Evolutionary conservation across 306 rosid species (phyloP).

Genomic region (Rosa persica): DNA sequence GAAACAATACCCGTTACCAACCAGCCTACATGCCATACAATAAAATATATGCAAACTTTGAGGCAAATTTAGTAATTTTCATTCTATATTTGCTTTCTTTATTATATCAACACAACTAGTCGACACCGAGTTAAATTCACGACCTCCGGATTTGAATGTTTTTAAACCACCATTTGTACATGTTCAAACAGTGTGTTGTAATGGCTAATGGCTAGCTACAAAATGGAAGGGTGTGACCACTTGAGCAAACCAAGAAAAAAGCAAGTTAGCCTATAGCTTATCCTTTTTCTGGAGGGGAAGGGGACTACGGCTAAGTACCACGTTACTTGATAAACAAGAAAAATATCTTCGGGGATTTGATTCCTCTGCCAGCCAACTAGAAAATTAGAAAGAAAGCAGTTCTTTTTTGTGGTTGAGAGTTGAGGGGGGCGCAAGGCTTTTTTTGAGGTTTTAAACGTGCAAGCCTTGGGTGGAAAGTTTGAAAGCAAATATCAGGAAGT

Average conservation of each 20-base stretch:
- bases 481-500: slow-evolving; percentile 6
- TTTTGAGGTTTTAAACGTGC: not conserved
- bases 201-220: not conserved
- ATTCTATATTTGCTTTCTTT: too few species aligned
- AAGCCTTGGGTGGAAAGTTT: slow-evolving; percentile 22
- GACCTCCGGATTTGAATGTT: not conserved
- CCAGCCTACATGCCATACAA: not conserved
- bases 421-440: not conserved
- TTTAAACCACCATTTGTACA: too few species aligned
- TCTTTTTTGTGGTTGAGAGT: not conserved
- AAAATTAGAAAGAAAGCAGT: not conserved
- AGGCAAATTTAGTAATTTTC: too few species aligned
- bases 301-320: not conserved
- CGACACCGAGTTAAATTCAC: too few species aligned
- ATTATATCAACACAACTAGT: too few species aligned
- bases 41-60: not conserved
- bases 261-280: not conserved
- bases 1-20: not conserved
- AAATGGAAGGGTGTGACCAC: not conserved
- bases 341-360: not conserved
- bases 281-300: not conserved
- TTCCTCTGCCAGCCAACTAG: slow-evolving; percentile 2
- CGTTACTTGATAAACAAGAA: slow-evolving; percentile 10
- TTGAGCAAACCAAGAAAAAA: not conserved
- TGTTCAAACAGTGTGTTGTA: not conserved